Conservation (phyloP, 371 early-diverging fungal genomes). For the Actinomortierella ambigua region DNA sequence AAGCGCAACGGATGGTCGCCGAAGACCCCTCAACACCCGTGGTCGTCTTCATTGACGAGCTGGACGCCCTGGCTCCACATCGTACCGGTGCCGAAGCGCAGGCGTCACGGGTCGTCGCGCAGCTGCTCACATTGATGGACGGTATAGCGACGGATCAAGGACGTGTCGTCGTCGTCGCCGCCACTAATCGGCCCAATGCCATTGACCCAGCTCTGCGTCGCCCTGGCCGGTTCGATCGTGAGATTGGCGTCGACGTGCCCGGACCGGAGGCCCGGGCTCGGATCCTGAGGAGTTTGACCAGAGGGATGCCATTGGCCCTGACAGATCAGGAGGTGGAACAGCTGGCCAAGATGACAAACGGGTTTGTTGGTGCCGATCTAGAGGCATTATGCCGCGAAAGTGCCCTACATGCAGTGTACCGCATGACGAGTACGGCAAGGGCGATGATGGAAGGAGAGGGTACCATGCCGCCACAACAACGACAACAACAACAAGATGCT, state of each 20-base stretch:
- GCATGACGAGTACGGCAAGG: constrained; percentile 37
- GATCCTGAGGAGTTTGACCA: constrained; percentile 65
- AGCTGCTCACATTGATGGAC: constrained; percentile 98
- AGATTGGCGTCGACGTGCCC: constrained; percentile 87
- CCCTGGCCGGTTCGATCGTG: constrained; percentile 98
- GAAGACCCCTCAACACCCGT: constrained; percentile 56
- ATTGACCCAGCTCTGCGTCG: constrained; percentile 97
- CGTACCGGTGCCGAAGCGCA: constrained; percentile 78
- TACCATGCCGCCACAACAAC: constrained; percentile 1
- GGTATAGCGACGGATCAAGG: constrained; percentile 71
- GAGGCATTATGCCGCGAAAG: constrained; percentile 91
- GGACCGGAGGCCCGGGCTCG: constrained; percentile 59
- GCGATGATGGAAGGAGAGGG: constrained; percentile 14
- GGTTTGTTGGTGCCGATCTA: constrained; percentile 98
- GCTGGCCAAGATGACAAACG: constrained; percentile 88
- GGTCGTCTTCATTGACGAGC: constrained; percentile 99
- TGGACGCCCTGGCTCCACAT: constrained; percentile 94
- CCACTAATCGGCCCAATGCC: constrained; percentile 98
- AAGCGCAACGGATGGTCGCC: constrained; percentile 64
- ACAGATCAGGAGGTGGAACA: constrained; percentile 37
- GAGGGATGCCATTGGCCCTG: constrained; percentile 56
- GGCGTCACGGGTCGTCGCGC: constrained; percentile 94
- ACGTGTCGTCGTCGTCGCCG: constrained; percentile 89
- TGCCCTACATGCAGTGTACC: constrained; percentile 67
- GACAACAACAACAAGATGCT: not conserved